Evolutionary conservation across 2,329 filamentous ascomycete genomes (phyloP), one percentile per base, ranked within the genome.

Genomic region (Alternaria brassicicola): DNA sequence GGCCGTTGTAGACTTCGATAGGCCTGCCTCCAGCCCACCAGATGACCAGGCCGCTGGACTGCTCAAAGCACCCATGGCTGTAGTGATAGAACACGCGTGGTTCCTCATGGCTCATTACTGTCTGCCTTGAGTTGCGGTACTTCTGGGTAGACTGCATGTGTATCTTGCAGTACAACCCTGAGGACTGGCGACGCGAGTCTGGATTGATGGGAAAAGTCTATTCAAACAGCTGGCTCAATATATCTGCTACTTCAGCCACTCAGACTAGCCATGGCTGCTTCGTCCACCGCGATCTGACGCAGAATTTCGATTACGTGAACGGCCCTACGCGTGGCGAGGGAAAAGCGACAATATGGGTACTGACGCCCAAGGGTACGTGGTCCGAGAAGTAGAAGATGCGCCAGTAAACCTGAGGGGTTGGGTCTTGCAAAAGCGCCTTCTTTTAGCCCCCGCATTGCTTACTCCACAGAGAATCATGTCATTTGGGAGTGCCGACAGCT

Each of bases 51-150:
- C 64, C 58, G 1, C 72, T 72, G 64, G 62, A 74, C 31, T 28
- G 13, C 56, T 71, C 67, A 41, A 74, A 63, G 21, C 68, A 72
- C 57, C 73, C 71, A 6, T 72, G 71, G 1, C 60, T 64, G 41
- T 75, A 74, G 58, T 74, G 46, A 35, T 67, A 57, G 52, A 75
- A n/a, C 23, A 66, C 61, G 70, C 72, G 74, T 26, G 39, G 62
- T 1, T 74, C 61, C 55, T 70, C 65, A 2, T n/a, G 39, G 8
- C 55, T 62, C 41, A 69, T 17, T 8, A 35, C 33, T 8, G 6
- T 7, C n/a, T 15, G 33, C 15, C 33, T 35, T 35, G 15, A 15
- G 0, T 17, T 35, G 6, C 15, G 4, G 15, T 35, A 35, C 33
- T 35, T 43, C 2, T 43, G 23, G 25, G 5, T 43, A 3, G 41